Evolutionary conservation across 805 yeast species (phyloP).

Genomic region (Lipomyces starkeyi): DNA sequence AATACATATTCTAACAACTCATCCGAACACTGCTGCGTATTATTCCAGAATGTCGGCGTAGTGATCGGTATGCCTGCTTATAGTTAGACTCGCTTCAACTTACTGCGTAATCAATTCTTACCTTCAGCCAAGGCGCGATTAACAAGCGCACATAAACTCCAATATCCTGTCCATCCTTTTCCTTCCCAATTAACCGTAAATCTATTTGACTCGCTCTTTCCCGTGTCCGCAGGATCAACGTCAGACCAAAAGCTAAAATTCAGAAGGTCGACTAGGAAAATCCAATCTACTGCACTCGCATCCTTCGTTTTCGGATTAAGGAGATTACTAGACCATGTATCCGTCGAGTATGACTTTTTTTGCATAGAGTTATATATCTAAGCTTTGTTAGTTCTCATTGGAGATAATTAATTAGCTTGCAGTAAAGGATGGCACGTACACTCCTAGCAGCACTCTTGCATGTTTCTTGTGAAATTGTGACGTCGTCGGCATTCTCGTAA

Average conservation of each 20-base stretch:
- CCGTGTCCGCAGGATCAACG: slow-evolving; percentile 44
- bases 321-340: slow-evolving; percentile 48
- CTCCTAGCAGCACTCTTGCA: slow-evolving; percentile 46
- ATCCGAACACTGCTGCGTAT: slow-evolving; percentile 40
- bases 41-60: slow-evolving; percentile 47
- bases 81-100: not conserved
- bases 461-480: slow-evolving; percentile 40
- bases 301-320: slow-evolving; percentile 44
- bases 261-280: slow-evolving; percentile 51
- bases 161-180: slow-evolving; percentile 51
- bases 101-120: not conserved
- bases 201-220: slow-evolving; percentile 42
- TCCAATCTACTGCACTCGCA: slow-evolving; percentile 46
- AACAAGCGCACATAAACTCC: slow-evolving; percentile 53
- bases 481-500: slow-evolving; percentile 42
- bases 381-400: not conserved
- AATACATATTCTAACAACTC: slow-evolving; percentile 44
- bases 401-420: not conserved
- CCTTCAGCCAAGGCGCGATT: slow-evolving; percentile 51
- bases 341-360: slow-evolving; percentile 43
- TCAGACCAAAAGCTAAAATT: slow-evolving; percentile 55
- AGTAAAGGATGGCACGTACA: slow-evolving; percentile 15
- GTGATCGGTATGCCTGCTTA: slow-evolving; percentile 48
- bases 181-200: slow-evolving; percentile 48
- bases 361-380: slow-evolving; percentile 43